phyloP scores from a whole-genome alignment of 2,329 filamentous ascomycete genomes.

The Colletotrichum cereale region DNA sequence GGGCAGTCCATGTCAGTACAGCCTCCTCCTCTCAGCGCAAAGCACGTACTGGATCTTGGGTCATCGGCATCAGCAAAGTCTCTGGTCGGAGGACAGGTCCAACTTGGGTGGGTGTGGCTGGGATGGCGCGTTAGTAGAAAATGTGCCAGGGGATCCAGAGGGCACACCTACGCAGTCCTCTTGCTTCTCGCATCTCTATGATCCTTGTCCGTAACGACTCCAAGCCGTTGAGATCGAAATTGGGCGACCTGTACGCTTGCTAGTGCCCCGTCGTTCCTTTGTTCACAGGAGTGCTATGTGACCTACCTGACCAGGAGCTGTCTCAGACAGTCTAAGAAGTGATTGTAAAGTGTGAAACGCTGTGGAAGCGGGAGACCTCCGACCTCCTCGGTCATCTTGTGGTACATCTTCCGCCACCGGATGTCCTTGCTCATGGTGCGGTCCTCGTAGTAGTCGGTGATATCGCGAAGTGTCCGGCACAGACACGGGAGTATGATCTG shows the following conservation, averaged over 20 bases:
- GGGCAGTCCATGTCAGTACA: not conserved
- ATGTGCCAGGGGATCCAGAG: not conserved
- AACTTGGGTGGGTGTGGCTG: slow-evolving; percentile 53
- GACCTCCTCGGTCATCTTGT: slow-evolving; percentile 66
- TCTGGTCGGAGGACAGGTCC: slow-evolving; percentile 52
- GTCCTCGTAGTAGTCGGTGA: slow-evolving; percentile 65
- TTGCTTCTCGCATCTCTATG: slow-evolving; percentile 64
- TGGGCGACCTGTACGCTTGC: slow-evolving; percentile 55
- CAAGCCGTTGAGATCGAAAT: slow-evolving; percentile 68
- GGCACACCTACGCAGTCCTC: slow-evolving; percentile 62
- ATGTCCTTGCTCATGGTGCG: slow-evolving; percentile 59
- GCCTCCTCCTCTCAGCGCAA: not conserved
- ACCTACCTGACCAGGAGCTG: slow-evolving; percentile 64
- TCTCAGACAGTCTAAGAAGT: slow-evolving; percentile 63
- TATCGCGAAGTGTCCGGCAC: slow-evolving; percentile 64
- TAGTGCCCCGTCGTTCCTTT: not conserved
- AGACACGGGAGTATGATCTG: slow-evolving; percentile 69
- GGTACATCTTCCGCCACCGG: slow-evolving; percentile 71
- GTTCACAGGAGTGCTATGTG: not conserved
- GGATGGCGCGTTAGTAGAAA: not conserved
- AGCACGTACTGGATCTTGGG: slow-evolving; percentile 43
- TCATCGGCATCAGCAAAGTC: slow-evolving; percentile 44
- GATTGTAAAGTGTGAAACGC: slow-evolving; percentile 68
- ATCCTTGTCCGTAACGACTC: slow-evolving; percentile 63
- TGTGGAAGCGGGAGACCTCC: slow-evolving; percentile 63